Evolutionary conservation across 371 early-diverging fungal genomes (phyloP).

Genomic region (Rhizomucor pusillus): DNA sequence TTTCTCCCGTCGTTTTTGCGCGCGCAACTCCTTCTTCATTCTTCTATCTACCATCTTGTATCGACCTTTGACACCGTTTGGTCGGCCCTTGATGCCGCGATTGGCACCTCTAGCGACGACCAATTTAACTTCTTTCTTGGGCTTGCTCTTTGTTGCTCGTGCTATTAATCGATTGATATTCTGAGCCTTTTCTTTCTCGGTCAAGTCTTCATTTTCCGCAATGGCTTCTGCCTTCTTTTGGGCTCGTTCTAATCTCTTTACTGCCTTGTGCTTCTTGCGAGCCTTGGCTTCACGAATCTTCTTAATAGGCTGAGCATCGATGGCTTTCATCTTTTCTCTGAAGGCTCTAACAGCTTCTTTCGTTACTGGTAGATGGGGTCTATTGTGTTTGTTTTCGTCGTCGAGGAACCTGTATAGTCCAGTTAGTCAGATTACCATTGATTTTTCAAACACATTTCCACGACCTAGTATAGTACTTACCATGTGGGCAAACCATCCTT

Average conservation of each 20-base stretch:
- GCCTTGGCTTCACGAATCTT: conserved; percentile 99
- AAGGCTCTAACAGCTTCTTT: conserved; percentile 92
- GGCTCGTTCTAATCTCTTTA: conserved; percentile 73
- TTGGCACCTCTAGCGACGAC: conserved; percentile 92
- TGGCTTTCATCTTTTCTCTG: conserved; percentile 73
- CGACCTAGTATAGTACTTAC: no score
- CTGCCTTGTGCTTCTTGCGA: conserved; percentile 83
- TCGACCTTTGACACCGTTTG: conserved; percentile 95
- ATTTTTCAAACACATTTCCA: neutral
- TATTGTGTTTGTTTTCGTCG: conserved; percentile 88
- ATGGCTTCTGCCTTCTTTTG: conserved; percentile 88
- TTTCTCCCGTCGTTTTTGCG: conserved; percentile 71
- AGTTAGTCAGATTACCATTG: neutral
- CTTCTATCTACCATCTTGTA: conserved; percentile 93
- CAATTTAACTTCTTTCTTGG: conserved; percentile 74
- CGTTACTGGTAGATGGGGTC: conserved; percentile 86
- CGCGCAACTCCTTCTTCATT: conserved; percentile 92
- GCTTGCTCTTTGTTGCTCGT: conserved; percentile 66
- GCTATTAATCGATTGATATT: conserved; percentile 77
- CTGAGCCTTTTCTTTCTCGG: conserved; percentile 85
- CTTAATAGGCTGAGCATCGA: conserved; percentile 96
- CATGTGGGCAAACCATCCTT: conserved; percentile 83
- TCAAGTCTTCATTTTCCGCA: conserved; percentile 84
- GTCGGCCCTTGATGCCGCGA: conserved; percentile 88
- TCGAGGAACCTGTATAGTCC: conserved; percentile 63